Evolutionary conservation across 345 rosid species (phyloP), one percentile per base, ranked within the genome.

Genomic region (Cardamine chenopodiifolia): DNA sequence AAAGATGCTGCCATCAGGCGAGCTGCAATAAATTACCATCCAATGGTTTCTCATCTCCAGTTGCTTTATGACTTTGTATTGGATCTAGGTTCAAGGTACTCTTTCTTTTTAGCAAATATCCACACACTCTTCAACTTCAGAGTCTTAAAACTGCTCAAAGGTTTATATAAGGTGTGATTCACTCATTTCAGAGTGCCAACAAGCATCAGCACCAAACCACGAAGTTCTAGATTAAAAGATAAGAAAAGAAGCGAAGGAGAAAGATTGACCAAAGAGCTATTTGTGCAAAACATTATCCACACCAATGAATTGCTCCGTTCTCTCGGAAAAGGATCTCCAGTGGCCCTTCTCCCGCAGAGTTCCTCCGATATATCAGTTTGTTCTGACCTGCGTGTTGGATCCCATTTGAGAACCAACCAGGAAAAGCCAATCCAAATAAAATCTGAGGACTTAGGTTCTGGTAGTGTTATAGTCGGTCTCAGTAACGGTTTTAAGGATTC

Each of bases 21-120:
- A 83, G 97, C 99, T 74, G 89, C 99, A 18, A 89, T 92, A 70
- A 95, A 86, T 84, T 95, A 90, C 78, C 92, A 91, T 70, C 96
- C 97, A 10, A 95, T 95, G 99, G 97, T 95, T 79, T 95, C 97
- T 75, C 97, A 95, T 92, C 87, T 86, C 77, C 97, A 95, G 84
- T 82, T 95, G 77, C 99, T 95, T 61, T 95, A 92, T 83, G 99
- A 95, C 85, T 92, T 85, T 78, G 93, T 97, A 10, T 80, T 85
- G 53, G 87, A 90, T 76, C 70, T 87, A 68, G 82, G 88, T 85
- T 83, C 96, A 72, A 92, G 97, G 99, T 95, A 86, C 64, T 37
- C 45, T 14, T 50, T 71, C 13, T 12, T 52, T 61, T 15, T 15
- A 18, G n/a, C 40, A 29, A n/a, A 39, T 13, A 39, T 39, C 7